Base-by-base conservation (phyloP, 495 filamentous ascomycete genomes). In the Chaetomium cochliodes region DNA sequence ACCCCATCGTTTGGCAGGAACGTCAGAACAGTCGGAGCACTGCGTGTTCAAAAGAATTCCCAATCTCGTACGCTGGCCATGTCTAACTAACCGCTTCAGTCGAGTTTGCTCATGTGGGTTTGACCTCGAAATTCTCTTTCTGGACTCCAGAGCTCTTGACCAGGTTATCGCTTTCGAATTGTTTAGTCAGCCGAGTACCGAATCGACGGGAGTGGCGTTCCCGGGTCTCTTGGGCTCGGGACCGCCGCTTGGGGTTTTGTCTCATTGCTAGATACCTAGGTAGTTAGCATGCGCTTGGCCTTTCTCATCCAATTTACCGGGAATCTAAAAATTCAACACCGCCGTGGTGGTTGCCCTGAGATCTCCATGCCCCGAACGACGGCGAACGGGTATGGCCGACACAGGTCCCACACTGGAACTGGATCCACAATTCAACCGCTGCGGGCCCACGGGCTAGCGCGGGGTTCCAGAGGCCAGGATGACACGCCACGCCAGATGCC, bases 351-450 rank as follows among this genome's bases (percentile, higher is more conserved):
- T 37, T 12, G 33, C 2, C 28, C 8, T 18, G 41, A 44, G 41
- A 44, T 44, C 13, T 18, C 41, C 41, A 44, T 23, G 46, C n/a
- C 6, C 16, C 16, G 12, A 50, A 50, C 46, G 18, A 20, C 44
- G 4, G 8, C 33, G 33, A 37, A 37, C 44, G 44, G 44, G 54
- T 33, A 33, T 41, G 6, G 30, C 30, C 33, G 25, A 47, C 16
- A 5, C 13, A 28, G 20, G 44, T 8, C 41, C 44, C 58, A 60
- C 58, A 4, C 46, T 51, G n/a, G 28, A 16, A 26, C 3, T 18
- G 47, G 30, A 33, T 26, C 59, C 59, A 62, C 59, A 62, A 11
- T 53, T 62, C 47, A 52, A 52, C 59, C 59, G 59, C 59, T 62
- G 33, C 20, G 33, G 49, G 47, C 33, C 47, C n/a, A 46, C 56